Evolutionary conservation across 805 yeast species (phyloP).

Genomic region (Wickerhamiella shivajii): DNA sequence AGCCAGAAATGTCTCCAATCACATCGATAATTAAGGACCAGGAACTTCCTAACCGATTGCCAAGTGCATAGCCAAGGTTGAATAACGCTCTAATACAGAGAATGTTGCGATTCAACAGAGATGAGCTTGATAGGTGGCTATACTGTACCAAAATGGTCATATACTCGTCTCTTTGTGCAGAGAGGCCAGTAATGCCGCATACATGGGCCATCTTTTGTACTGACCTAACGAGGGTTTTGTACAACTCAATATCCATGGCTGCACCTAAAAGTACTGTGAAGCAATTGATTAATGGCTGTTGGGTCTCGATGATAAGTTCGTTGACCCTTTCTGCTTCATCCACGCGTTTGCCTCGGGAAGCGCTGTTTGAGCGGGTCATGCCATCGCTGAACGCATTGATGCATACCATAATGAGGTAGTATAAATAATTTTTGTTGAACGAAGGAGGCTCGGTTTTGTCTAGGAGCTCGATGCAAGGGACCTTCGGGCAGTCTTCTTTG

Average conservation of each 20-base stretch:
- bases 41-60: constrained; percentile 47
- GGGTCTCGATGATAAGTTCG: constrained; percentile 8
- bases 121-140: constrained; percentile 13
- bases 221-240: constrained; percentile 52
- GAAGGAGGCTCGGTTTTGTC: constrained; percentile 72
- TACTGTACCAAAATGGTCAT: constrained; percentile 20
- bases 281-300: constrained; percentile 27
- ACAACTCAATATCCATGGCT: constrained; percentile 53
- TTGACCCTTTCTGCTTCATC: constrained; percentile 3
- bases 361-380: constrained; percentile 25
- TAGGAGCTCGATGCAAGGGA: constrained; percentile 54
- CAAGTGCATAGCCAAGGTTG: constrained; percentile 69
- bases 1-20: constrained; percentile 10
- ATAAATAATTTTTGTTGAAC: constrained; percentile 45
- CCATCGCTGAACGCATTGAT: constrained; percentile 52
- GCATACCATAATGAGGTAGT: constrained; percentile 41
- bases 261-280: constrained; percentile 45
- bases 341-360: constrained; percentile 7
- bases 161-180: constrained; percentile 43
- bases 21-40: constrained; percentile 45
- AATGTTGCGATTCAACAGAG: constrained; percentile 49
- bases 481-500: constrained; percentile 15
- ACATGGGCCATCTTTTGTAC: constrained; percentile 73
- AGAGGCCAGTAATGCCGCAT: constrained; percentile 55
- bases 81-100: constrained; percentile 65